Percentiles rank a stretch among this genome's conserved stretches.
Evolutionary conservation across 2,329 filamentous ascomycete species (phyloP).

Genomic region (Calonectria pseudoturangicola): DNA sequence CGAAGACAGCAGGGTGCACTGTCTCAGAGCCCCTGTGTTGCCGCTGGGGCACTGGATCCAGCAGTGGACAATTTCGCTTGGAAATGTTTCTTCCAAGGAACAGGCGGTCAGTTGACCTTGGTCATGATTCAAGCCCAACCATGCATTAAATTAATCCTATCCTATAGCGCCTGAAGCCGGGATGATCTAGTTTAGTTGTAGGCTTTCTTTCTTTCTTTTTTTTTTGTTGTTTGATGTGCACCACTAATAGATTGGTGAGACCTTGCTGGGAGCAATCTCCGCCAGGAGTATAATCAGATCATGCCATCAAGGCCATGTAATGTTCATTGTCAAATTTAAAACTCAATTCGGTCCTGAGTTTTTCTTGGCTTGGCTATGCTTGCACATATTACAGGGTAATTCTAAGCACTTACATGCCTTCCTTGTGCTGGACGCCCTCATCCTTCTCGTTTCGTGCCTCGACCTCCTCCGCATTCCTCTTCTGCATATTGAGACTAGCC

Average conservation of each 20-base stretch:
- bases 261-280: too few relatives aligned
- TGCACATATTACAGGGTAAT: not conserved
- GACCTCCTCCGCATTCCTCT: not conserved
- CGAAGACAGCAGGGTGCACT: not conserved
- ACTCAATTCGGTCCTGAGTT: not conserved
- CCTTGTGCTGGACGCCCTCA: not conserved
- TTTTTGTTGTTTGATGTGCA: too few relatives aligned
- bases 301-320: too few relatives aligned
- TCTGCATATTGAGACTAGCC: conserved; percentile 12
- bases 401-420: not conserved
- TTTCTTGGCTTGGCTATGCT: not conserved
- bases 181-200: too few relatives aligned
- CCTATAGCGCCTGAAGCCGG: too few relatives aligned
- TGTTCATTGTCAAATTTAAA: not conserved
- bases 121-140: too few relatives aligned
- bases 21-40: not conserved
- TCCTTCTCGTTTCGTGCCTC: not conserved
- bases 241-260: too few relatives aligned
- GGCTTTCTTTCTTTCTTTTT: too few relatives aligned
- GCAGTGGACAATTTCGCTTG: conserved; percentile 9
- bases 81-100: conserved; percentile 1
- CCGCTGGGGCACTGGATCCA: too few relatives aligned
- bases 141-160: too few relatives aligned
- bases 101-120: not conserved
- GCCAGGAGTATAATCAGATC: too few relatives aligned